Evolutionary conservation across 495 filamentous ascomycete species (phyloP).

Genomic region (Talaromyces liani): DNA sequence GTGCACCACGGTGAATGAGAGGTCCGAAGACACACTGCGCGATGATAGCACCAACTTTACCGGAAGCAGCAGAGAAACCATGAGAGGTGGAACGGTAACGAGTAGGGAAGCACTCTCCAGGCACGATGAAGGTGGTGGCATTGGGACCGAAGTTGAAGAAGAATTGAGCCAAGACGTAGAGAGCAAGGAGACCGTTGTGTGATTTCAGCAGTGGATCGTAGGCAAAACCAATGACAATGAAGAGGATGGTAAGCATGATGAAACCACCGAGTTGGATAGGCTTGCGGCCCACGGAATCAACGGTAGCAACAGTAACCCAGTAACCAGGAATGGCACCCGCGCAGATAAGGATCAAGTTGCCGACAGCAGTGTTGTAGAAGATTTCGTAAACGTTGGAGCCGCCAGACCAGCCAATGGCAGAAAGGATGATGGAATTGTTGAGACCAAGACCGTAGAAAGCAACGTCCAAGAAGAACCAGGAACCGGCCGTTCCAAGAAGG

Average conservation of each 20-base stretch:
- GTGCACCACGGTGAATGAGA: constrained; percentile 32
- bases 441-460: constrained; percentile 77
- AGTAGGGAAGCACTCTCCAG: constrained; percentile 85
- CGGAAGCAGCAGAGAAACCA: constrained; percentile 74
- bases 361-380: constrained; percentile 63
- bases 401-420: constrained; percentile 58
- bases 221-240: constrained; percentile 66
- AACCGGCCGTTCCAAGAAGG: constrained; percentile 68
- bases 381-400: constrained; percentile 51
- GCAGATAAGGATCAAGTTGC: constrained; percentile 66
- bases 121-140: constrained; percentile 83
- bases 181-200: constrained; percentile 50
- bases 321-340: constrained; percentile 74
- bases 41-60: constrained; percentile 71
- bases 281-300: constrained; percentile 70
- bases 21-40: constrained; percentile 42
- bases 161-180: constrained; percentile 77
- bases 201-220: constrained; percentile 48
- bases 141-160: constrained; percentile 89
- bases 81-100: constrained; percentile 79
- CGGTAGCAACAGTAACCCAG: constrained; percentile 62
- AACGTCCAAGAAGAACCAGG: constrained; percentile 73
- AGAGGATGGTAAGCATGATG: constrained; percentile 64
- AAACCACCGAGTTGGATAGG: constrained; percentile 76
- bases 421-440: constrained; percentile 64